Conservation (phyloP, 2,329 filamentous ascomycete genomes). For the Cladosporium velox region DNA sequence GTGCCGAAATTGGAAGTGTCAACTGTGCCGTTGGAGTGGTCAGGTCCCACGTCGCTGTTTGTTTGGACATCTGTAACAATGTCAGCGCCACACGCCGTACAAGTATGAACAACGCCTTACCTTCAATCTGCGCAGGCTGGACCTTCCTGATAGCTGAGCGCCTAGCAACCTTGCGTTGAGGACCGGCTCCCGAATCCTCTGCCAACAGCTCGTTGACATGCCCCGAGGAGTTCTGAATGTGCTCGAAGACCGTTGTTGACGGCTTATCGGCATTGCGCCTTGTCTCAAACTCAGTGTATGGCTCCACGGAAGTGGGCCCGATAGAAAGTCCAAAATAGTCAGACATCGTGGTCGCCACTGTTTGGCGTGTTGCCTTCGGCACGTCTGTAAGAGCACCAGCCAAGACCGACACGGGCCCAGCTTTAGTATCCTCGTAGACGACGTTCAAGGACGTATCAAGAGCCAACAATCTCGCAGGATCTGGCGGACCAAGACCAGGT, state of each 20-base stretch:
- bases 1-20: not conserved
- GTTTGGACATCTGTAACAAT: not conserved
- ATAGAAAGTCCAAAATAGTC: not conserved
- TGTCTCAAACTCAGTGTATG: not conserved
- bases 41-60: not conserved
- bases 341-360: not conserved
- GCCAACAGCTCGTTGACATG: not conserved
- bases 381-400: not conserved
- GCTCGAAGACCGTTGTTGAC: not conserved
- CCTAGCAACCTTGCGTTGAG: not conserved
- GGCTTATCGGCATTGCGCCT: not conserved
- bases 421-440: not conserved
- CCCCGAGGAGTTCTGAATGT: not conserved
- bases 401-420: not conserved
- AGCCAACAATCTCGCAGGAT: not conserved
- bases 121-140: not conserved
- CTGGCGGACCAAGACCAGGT: not conserved
- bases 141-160: not conserved
- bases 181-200: not conserved
- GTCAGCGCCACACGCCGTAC: not conserved
- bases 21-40: not conserved
- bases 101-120: not conserved
- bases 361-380: not conserved
- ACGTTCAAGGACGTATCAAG: not conserved
- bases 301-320: not conserved